phyloP scores from a whole-genome alignment of 192 early-diverging fungal genomes.

The Backusella tuberculispora region DNA sequence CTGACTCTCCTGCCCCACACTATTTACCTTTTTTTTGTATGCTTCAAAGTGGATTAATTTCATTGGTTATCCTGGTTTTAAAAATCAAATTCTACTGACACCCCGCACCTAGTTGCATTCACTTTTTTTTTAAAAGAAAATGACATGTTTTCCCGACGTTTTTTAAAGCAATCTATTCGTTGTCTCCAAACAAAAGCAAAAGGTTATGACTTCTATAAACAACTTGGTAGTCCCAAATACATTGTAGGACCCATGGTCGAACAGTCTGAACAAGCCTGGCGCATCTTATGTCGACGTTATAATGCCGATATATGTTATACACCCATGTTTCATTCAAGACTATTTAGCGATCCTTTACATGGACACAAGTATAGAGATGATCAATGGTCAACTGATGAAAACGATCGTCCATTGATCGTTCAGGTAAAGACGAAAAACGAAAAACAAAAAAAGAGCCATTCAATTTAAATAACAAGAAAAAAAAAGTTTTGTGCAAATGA shows the following conservation, averaged over 20 bases:
- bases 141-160: background rate
- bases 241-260: constrained; percentile 98
- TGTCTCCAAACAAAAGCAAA: constrained; percentile 52
- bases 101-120: too few species aligned
- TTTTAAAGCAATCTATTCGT: background rate
- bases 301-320: constrained; percentile 91
- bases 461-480: background rate
- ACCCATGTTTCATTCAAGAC: constrained; percentile 95
- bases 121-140: background rate
- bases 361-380: constrained; percentile 72
- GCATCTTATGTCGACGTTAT: constrained; percentile 87
- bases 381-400: constrained; percentile 66
- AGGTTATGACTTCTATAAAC: constrained; percentile 82
- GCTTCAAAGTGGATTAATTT: too few species aligned
- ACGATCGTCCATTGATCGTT: constrained; percentile 84
- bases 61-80: background rate
- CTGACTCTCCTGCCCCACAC: too few species aligned
- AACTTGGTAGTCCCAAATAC: constrained; percentile 72
- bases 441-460: background rate
- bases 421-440: constrained; percentile 60
- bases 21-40: too few species aligned
- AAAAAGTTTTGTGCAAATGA: constrained; percentile 97
- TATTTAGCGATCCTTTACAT: constrained; percentile 71
- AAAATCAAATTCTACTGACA: too few species aligned
- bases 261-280: constrained; percentile 95